Percentiles rank a stretch among this genome's conserved stretches.
phyloP scores from a whole-genome alignment of 495 filamentous ascomycete genomes.

The Pseudoneurospora amorphoporcata region DNA sequence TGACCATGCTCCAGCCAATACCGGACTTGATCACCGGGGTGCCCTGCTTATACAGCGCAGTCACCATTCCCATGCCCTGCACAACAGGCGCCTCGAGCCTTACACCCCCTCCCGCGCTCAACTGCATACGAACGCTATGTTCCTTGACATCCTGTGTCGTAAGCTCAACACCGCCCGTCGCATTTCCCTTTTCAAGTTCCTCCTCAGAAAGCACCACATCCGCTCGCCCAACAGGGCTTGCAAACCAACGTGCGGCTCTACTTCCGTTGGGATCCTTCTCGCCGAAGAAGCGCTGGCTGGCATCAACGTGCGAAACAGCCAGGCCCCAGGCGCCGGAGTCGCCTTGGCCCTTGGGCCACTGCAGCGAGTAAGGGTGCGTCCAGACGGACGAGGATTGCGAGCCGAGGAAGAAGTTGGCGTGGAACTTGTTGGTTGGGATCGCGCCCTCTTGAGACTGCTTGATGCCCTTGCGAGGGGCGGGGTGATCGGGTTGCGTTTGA shows the following conservation, averaged over 20 bases:
- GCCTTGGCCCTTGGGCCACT: constrained; percentile 65
- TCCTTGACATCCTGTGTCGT: constrained; percentile 52
- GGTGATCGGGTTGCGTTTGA: constrained; percentile 32
- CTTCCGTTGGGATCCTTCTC: constrained; percentile 26
- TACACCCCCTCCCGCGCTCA: constrained; percentile 44
- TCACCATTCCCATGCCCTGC: constrained; percentile 85
- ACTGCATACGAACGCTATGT: constrained; percentile 64
- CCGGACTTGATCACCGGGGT: constrained; percentile 65
- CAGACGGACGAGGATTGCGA: constrained; percentile 60
- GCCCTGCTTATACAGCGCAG: constrained; percentile 60
- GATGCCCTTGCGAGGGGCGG: constrained; percentile 30
- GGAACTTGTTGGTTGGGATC: constrained; percentile 84
- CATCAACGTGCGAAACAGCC: constrained; percentile 60
- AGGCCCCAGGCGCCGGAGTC: constrained; percentile 64
- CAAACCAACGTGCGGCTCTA: constrained; percentile 58
- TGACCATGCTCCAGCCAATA: constrained; percentile 60
- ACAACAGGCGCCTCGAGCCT: constrained; percentile 69
- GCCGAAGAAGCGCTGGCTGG: constrained; percentile 53
- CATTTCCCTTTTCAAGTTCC: constrained; percentile 52
- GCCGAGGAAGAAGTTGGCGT: constrained; percentile 78
- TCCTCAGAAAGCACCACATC: constrained; percentile 67
- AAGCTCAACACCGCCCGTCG: constrained; percentile 23
- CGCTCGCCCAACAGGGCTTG: constrained; percentile 74
- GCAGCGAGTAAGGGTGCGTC: constrained; percentile 76
- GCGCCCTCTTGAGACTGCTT: constrained; percentile 33